Evolutionary conservation across 164 flowering plant genomes (phyloP).

Genomic region (Malania oleifera): DNA sequence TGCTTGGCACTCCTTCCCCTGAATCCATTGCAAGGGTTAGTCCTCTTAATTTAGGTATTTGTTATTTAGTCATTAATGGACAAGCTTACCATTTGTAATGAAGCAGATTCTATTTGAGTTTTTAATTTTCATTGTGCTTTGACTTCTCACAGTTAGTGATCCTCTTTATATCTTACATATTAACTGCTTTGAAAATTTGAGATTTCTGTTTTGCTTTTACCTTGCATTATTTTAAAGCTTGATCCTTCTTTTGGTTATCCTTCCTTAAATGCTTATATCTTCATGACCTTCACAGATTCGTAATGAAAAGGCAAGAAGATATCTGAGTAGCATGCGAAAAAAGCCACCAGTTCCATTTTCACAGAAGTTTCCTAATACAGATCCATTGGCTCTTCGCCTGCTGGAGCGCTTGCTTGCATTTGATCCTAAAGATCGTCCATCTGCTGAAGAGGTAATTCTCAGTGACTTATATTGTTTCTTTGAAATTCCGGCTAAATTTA

Average conservation of each 20-base stretch:
- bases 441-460: constrained; percentile 54
- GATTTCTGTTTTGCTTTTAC: background rate
- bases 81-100: background rate
- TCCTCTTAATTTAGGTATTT: constrained; percentile 8
- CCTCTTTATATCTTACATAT: no score
- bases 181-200: no score
- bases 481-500: background rate
- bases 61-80: background rate
- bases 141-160: no score
- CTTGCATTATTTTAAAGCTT: background rate
- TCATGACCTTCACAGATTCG: constrained; percentile 41
- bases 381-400: constrained; percentile 56
- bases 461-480: background rate
- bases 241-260: background rate
- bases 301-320: constrained; percentile 72
- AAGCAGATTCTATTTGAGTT: no score
- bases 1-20: constrained; percentile 51
- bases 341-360: constrained; percentile 55
- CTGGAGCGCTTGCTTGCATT: constrained; percentile 62
- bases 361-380: constrained; percentile 62
- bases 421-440: constrained; percentile 66
- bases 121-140: no score
- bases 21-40: constrained; percentile 53
- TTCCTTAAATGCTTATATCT: background rate
- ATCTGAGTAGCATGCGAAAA: constrained; percentile 54